Percentiles rank a stretch among this genome's conserved stretches.
Conservation (phyloP, 2,329 filamentous ascomycete genomes). For the Diaporthe aspalathi region DNA sequence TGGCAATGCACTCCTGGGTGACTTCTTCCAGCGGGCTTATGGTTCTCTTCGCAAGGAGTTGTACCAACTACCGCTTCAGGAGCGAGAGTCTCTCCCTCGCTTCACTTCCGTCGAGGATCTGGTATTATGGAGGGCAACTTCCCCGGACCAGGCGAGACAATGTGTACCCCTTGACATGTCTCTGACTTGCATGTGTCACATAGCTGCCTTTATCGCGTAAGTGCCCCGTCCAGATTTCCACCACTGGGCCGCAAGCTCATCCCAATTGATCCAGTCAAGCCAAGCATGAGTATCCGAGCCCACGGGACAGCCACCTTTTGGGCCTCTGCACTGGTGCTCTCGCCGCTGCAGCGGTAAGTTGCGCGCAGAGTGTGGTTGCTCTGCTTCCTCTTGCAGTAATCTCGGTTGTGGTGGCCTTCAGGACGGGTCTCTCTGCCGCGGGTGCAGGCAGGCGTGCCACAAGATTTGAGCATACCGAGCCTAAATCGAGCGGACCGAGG, state of each 20-base stretch:
- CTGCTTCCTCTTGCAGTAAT: slow-evolving; percentile 72
- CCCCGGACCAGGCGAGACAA: slow-evolving; percentile 23
- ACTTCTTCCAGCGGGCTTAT: slow-evolving; percentile 8
- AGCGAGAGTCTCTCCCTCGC: slow-evolving; percentile 40
- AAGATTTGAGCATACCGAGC: slow-evolving; percentile 56
- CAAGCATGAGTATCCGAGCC: slow-evolving; percentile 7
- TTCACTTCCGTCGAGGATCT: slow-evolving; percentile 42
- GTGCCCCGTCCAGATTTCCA: neutral
- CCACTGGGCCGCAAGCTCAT: neutral
- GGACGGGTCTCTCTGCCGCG: slow-evolving; percentile 68
- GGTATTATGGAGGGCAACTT: slow-evolving; percentile 40
- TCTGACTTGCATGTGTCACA: slow-evolving; percentile 35
- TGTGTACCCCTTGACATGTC: slow-evolving; percentile 44
- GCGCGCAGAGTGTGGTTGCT: slow-evolving; percentile 69
- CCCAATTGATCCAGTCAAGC: neutral
- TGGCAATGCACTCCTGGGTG: slow-evolving; percentile 38
- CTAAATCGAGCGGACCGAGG: slow-evolving; percentile 41
- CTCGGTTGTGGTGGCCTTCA: slow-evolving; percentile 74
- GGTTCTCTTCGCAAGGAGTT: slow-evolving; percentile 19
- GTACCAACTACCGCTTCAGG: slow-evolving; percentile 36
- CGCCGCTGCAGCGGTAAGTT: slow-evolving; percentile 73
- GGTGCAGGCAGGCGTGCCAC: slow-evolving; percentile 58
- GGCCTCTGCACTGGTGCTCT: slow-evolving; percentile 77
- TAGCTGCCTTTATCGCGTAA: slow-evolving; percentile 17
- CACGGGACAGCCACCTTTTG: slow-evolving; percentile 45